Evolutionary conservation across 192 early-diverging fungal genomes (phyloP), one percentile per base, ranked within the genome.

Genomic region (Diversispora epigaea): DNA sequence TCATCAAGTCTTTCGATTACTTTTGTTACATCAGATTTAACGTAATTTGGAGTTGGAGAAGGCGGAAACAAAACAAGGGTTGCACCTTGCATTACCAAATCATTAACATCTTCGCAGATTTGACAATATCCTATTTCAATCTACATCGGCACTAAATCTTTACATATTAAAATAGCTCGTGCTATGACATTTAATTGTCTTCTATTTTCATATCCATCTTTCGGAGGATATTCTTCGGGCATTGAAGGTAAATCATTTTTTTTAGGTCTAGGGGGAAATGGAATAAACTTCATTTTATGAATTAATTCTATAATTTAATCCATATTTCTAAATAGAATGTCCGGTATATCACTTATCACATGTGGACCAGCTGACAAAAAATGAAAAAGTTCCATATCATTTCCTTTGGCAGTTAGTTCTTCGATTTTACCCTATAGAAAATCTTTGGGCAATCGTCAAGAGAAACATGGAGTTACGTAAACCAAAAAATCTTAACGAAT

Each of bases 41-140:
- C 50, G 49, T 49, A 70, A 70, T 70, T 22, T 21, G 47, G n/a
- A n/a, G 22, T 22, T 22, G 68, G 68, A 19, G 8, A 54, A 39
- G 68, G 68, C 3, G 68, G 68, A 39, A 25, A 70, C 6, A 70
- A 55, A 17, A 54, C 54, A 0, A 70, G 22, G 8, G 54, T 9
- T 39, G 68, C 47, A 0, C 68, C 68, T 22, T 70, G 68, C 47
- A 70, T 70, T 5, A 70, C 68, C 10, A 70, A 14, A 1, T 70
- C 68, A 40, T 70, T 70, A 10, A 70, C 68, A 70, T 70, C 68
- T 19, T 70, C 32, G 45, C 47, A 50, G 19, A 70, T 70, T 55
- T 70, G n/a, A 7, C 45, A 17, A 70, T 70, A 70, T 0, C 50
- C 68, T 19, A 19, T 40, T 46, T 49, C n/a, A 39, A 22, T 70